Conservation (phyloP, 257 asterid genomes). For the Anisodus acutangulus region DNA sequence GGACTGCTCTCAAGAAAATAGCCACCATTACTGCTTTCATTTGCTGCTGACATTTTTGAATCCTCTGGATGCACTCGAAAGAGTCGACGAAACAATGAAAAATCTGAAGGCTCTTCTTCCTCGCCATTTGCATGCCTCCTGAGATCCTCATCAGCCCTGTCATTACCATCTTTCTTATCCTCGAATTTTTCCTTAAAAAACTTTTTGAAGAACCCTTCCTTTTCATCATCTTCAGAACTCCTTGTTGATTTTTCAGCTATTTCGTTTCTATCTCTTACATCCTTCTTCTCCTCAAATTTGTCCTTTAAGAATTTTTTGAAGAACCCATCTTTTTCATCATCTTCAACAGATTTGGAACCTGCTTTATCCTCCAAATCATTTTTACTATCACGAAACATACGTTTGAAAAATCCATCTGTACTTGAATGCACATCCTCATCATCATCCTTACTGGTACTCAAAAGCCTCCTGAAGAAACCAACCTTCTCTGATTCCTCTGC, state of each 20-base stretch:
- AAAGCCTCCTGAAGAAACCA: slow-evolving; percentile 41
- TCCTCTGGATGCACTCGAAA: slow-evolving; percentile 92
- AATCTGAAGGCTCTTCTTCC: slow-evolving; percentile 75
- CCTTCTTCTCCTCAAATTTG: slow-evolving; percentile 75
- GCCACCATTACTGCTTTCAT: slow-evolving; percentile 47
- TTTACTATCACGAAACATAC: slow-evolving; percentile 70
- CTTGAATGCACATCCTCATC: slow-evolving; percentile 44
- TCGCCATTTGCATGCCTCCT: slow-evolving; percentile 63
- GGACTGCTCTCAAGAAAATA: slow-evolving; percentile 82
- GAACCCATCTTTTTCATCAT: slow-evolving; percentile 79
- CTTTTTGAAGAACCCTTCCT: slow-evolving; percentile 82
- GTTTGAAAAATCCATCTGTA: slow-evolving; percentile 50
- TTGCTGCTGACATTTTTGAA: slow-evolving; percentile 53
- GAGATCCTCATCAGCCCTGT: slow-evolving; percentile 55
- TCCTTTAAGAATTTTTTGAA: slow-evolving; percentile 80
- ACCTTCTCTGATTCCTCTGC: slow-evolving; percentile 48
- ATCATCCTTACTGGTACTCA: slow-evolving; percentile 44
- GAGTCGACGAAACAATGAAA: slow-evolving; percentile 67
- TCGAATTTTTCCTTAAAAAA: slow-evolving; percentile 76
- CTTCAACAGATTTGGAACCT: slow-evolving; percentile 62
- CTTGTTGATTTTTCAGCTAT: slow-evolving; percentile 57
- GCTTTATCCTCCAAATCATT: slow-evolving; percentile 64
- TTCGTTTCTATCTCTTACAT: slow-evolving; percentile 59
- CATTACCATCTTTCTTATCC: slow-evolving; percentile 63
- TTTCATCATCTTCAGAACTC: slow-evolving; percentile 69